Evolutionary conservation across 2,329 filamentous ascomycete genomes (phyloP), one percentile per base, ranked within the genome.

Genomic region (Aspergillus udagawae): DNA sequence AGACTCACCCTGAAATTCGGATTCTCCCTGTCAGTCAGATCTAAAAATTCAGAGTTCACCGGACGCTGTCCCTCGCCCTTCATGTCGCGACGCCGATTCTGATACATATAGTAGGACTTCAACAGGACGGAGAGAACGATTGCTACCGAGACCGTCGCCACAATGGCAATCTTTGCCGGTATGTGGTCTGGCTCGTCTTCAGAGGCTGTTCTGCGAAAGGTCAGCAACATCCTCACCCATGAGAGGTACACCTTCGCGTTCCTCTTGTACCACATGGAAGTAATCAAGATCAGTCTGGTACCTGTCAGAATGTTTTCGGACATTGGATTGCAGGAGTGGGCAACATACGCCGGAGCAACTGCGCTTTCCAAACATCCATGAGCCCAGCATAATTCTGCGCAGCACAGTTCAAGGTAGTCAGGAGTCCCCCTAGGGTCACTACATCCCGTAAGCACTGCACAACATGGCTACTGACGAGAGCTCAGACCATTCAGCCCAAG

Each of bases 341-440:
- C 20, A 28, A 49, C 61, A 59, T 53, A 69, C 65, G 78, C 78
- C 0, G 83, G 83, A 0, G 80, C 79, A 9, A 85, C 78, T 7
- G 78, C 79, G 12, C 79, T 75, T 65, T 85, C 83, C 56, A 83
- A 83, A 47, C 76, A 76, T 14, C 82, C 82, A 82, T 75, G 12
- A 84, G 70, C 0, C 79, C 77, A 2, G 74, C 76, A 62, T 80
- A 84, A 59, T 78, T 81, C 61, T 79, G 77, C 49, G 78, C 79
- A 3, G 78, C 80, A n/a, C 75, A 74, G 9, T 79, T 82, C 6
- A 77, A 69, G 1, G 78, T 73, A 2, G 82, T 75, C 50, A 81
- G 75, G 3, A 79, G 63, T 9, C 79, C 80, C 80, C 79, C 83
- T 14, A 78, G 65, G 3, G 61, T 62, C 7, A 68, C 65, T 66